These are phyloP conservation scores for Verticillium nonalfalfae DNA, from an alignment of 2,329 filamentous ascomycete genomes.

Conservation along the genomic window DNA sequence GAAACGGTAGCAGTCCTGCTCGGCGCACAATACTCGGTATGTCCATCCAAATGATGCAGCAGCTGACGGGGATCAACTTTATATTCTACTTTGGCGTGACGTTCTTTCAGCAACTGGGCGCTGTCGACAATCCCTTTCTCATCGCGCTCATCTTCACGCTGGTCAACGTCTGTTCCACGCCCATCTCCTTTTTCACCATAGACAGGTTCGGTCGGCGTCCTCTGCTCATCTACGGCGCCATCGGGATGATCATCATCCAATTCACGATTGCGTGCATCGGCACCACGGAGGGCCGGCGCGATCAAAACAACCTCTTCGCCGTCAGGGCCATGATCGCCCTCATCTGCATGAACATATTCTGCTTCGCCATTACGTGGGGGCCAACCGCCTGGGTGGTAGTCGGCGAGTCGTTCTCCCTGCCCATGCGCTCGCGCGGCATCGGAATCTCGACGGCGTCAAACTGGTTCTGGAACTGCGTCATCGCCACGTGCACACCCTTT, in stretches of 20 bases:
- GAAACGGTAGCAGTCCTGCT: conserved; percentile 47
- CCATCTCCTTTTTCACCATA: conserved; percentile 11
- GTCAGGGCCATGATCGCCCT: conserved; percentile 54
- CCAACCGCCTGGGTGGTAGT: conserved; percentile 63
- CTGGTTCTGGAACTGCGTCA: conserved; percentile 65
- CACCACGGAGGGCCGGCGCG: conserved; percentile 23
- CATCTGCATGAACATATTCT: conserved; percentile 75
- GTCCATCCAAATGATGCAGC: conserved; percentile 56
- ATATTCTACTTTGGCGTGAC: conserved; percentile 67
- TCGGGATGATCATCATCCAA: conserved; percentile 64
- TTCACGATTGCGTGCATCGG: conserved; percentile 62
- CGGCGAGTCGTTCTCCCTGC: conserved; percentile 70
- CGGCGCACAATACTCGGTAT: conserved; percentile 51
- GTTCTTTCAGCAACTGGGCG: conserved; percentile 62
- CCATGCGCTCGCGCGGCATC: conserved; percentile 67
- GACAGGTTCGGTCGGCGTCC: conserved; percentile 39
- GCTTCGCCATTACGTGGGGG: conserved; percentile 73
- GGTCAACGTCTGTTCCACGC: conserved; percentile 11
- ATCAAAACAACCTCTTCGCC: conserved; percentile 26
- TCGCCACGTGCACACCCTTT: conserved; percentile 61
- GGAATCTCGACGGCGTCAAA: conserved; percentile 66
- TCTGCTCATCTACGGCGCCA: conserved; percentile 61
- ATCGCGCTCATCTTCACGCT: conserved; percentile 67
- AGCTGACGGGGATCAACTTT: conserved; percentile 56
- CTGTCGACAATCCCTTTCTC: conserved; percentile 62